Evolutionary conservation across 495 filamentous ascomycete genomes (phyloP).

Genomic region (Neurospora sublineolata): DNA sequence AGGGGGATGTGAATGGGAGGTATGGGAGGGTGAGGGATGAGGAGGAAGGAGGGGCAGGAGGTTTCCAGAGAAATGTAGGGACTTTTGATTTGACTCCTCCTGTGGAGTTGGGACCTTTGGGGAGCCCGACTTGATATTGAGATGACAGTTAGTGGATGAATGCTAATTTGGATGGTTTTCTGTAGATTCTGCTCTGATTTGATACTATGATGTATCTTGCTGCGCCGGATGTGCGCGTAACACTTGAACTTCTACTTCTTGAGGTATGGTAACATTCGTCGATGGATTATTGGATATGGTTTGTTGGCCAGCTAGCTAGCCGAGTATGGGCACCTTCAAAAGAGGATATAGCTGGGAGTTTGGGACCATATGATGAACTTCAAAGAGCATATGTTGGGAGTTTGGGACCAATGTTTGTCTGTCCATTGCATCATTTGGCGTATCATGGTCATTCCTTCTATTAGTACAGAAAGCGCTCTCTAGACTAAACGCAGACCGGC

Average conservation of each 20-base stretch:
- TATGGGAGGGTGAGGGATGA: constrained; percentile 24
- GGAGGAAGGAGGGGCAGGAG: constrained; percentile 15
- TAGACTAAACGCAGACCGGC: constrained; percentile 6
- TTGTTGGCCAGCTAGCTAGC: background rate
- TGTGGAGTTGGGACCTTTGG: constrained; percentile 7
- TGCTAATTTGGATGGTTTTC: background rate
- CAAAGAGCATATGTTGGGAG: background rate
- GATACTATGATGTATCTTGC: background rate
- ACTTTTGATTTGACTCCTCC: background rate
- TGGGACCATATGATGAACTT: background rate
- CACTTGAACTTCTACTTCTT: background rate
- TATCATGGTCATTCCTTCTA: constrained; percentile 7
- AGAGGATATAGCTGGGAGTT: constrained; percentile 3
- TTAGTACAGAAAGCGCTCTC: constrained; percentile 19
- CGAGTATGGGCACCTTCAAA: background rate
- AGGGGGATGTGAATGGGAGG: constrained; percentile 3
- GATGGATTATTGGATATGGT: background rate
- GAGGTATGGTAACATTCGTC: background rate
- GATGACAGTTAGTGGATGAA: background rate
- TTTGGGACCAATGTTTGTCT: constrained; percentile 1
- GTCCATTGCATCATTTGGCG: background rate
- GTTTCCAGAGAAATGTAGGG: constrained; percentile 19
- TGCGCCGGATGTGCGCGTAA: background rate
- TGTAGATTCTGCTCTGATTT: constrained; percentile 1
- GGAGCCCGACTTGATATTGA: constrained; percentile 4